phyloP scores from a whole-genome alignment of 108 stramenopile species.

The Pinguiococcus pyrenoidosus region DNA sequence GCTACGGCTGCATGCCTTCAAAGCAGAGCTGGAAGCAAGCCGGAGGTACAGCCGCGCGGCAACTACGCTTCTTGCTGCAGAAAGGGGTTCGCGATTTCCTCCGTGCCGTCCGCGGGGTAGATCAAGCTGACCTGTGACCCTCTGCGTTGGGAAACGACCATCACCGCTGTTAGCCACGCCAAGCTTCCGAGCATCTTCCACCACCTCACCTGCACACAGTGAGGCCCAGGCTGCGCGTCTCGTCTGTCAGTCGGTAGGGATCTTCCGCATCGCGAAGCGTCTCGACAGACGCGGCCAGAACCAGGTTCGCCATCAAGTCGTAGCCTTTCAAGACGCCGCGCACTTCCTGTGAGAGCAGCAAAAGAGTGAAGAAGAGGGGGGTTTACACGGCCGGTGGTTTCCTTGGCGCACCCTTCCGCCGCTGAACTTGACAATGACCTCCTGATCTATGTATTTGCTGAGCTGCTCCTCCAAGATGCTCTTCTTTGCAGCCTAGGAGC shows the following conservation, averaged over 20 bases:
- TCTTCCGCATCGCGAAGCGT: constrained; percentile 32
- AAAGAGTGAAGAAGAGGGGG: too few species aligned
- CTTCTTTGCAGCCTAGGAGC: too few species aligned
- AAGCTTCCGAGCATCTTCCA: too few species aligned
- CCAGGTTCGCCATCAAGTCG: constrained; percentile 30
- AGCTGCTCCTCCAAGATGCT: constrained; percentile 6
- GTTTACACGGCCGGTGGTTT: background rate
- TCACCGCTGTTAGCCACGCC: too few species aligned
- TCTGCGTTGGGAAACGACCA: too few species aligned
- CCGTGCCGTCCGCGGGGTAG: constrained; percentile 25
- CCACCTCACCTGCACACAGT: too few species aligned
- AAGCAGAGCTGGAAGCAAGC: too few species aligned
- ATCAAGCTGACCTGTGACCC: constrained; percentile 31
- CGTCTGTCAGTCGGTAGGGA: constrained; percentile 31
- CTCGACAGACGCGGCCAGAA: constrained; percentile 30
- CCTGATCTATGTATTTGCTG: constrained; percentile 19
- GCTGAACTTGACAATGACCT: constrained; percentile 22
- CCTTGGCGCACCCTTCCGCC: constrained; percentile 35
- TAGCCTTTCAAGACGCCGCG: constrained; percentile 24
- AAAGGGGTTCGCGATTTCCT: constrained; percentile 32
- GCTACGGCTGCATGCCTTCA: too few species aligned
- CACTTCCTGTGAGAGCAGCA: background rate
- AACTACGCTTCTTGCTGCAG: constrained; percentile 6
- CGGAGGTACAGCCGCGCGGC: too few species aligned
- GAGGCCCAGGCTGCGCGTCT: constrained; percentile 35